A percentile compares a stretch with the other conserved stretches of the same genome.
These are phyloP conservation scores for Takakia lepidozioides DNA, from an alignment of 225 moss, liverwort and hornwort species.

Conservation along the genomic window DNA sequence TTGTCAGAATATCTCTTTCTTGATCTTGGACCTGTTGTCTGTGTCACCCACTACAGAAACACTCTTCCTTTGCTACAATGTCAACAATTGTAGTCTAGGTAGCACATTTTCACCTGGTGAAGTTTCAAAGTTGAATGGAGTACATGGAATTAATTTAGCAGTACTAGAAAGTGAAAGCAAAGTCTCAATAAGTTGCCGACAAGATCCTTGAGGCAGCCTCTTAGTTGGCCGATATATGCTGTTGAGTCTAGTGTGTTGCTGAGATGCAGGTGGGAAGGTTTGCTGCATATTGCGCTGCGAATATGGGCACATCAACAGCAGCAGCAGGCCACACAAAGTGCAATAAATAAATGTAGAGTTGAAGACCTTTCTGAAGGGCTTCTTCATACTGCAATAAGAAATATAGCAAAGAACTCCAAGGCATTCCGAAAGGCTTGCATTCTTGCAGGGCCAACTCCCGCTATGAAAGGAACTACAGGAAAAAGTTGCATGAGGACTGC, in stretches of 20 bases:
- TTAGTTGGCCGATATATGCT: too few relatives aligned
- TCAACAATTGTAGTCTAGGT: too few relatives aligned
- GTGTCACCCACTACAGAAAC: too few relatives aligned
- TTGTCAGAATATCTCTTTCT: too few relatives aligned
- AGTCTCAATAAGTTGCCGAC: too few relatives aligned
- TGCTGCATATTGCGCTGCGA: constrained; percentile 67
- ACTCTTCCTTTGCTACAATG: too few relatives aligned
- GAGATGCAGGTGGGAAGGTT: constrained; percentile 67
- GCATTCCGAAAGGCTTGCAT: constrained; percentile 61
- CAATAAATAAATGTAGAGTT: constrained; percentile 1
- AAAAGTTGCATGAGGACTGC: background rate
- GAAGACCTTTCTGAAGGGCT: constrained; percentile 37
- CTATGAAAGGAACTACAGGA: constrained; percentile 1
- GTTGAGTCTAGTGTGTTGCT: background rate
- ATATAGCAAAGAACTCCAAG: constrained; percentile 31
- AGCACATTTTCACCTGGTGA: too few relatives aligned
- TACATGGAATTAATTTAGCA: background rate
- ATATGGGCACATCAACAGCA: constrained; percentile 32
- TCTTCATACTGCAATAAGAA: constrained; percentile 68
- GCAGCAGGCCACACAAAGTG: constrained; percentile 5
- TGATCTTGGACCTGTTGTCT: too few relatives aligned
- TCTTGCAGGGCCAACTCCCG: constrained; percentile 10
- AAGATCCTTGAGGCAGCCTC: too few relatives aligned
- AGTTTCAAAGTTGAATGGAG: too few relatives aligned
- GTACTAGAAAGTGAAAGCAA: background rate